Evolutionary conservation across 371 early-diverging fungal genomes (phyloP).

Genomic region (Conidiobolus incongruus): DNA sequence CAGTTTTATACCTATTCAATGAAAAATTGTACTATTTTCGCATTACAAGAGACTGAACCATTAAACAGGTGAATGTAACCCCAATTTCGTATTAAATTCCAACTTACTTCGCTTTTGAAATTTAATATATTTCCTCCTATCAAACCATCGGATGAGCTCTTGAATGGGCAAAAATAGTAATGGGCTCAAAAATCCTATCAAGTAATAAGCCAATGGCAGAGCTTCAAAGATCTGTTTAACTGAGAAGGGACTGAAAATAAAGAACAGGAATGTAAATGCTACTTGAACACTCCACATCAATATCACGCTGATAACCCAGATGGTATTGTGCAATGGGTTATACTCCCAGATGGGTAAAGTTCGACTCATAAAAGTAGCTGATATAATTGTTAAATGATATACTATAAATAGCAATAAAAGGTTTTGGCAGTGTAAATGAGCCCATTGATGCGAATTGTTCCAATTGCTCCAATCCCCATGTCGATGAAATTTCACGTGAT

Average conservation of each 20-base stretch:
- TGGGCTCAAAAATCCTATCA: conserved; percentile 36
- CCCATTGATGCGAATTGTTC: conserved; percentile 36
- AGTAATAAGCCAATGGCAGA: conserved; percentile 62
- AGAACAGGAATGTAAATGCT: not conserved
- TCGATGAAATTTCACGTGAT: conserved; percentile 6
- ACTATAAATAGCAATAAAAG: conserved; percentile 44
- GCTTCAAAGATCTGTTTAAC: conserved; percentile 18
- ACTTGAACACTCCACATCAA: not conserved
- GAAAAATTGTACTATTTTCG: too few species aligned
- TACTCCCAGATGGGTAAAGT: conserved; percentile 27
- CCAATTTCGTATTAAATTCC: conserved; percentile 91
- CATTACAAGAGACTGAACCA: too few species aligned
- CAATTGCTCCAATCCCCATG: conserved; percentile 36
- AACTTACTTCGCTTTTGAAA: conserved; percentile 87
- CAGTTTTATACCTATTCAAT: not conserved
- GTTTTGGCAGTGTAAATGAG: conserved; percentile 55
- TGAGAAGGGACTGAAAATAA: conserved; percentile 11
- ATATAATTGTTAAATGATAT: conserved; percentile 40
- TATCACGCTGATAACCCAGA: conserved; percentile 26
- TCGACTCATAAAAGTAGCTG: conserved; percentile 50
- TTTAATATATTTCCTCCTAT: conserved; percentile 48
- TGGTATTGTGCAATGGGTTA: conserved; percentile 34
- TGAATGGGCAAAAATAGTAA: conserved; percentile 57
- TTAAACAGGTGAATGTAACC: conserved; percentile 64
- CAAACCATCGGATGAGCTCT: conserved; percentile 72